phyloP scores from a whole-genome alignment of 495 filamentous ascomycete species.

The Mytilinidion resinicola region DNA sequence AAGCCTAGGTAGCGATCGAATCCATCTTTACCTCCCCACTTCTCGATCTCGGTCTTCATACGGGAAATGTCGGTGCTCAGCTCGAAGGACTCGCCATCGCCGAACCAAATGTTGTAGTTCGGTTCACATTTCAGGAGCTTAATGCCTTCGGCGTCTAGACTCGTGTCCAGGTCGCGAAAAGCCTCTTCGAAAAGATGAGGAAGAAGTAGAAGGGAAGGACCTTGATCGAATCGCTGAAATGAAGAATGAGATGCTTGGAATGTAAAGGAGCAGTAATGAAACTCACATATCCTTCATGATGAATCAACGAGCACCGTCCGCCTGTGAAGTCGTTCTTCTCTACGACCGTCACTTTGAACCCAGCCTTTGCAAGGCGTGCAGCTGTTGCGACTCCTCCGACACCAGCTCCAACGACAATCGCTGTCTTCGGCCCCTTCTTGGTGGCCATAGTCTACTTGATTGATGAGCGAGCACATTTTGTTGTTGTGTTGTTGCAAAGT shows the following conservation, averaged over 20 bases:
- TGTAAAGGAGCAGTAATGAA: neutral
- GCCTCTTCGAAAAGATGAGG: constrained; percentile 58
- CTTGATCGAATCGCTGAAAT: constrained; percentile 60
- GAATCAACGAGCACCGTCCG: constrained; percentile 56
- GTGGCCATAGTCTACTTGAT: neutral
- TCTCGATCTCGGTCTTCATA: constrained; percentile 63
- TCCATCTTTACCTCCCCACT: constrained; percentile 58
- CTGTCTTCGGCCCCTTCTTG: neutral
- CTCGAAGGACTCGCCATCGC: constrained; percentile 52
- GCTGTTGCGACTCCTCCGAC: constrained; percentile 62
- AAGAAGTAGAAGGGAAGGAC: constrained; percentile 62
- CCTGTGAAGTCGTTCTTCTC: constrained; percentile 65
- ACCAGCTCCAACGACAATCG: constrained; percentile 49
- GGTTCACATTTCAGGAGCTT: constrained; percentile 60
- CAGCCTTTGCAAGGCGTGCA: constrained; percentile 59
- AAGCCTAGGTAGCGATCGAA: constrained; percentile 57
- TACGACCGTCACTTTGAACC: constrained; percentile 57
- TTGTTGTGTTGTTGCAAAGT: neutral
- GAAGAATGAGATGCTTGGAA: neutral
- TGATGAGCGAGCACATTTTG: neutral
- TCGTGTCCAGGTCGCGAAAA: constrained; percentile 58
- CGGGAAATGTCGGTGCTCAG: constrained; percentile 53
- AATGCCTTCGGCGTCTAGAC: constrained; percentile 52
- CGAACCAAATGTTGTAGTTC: constrained; percentile 65
- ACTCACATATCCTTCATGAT: constrained; percentile 47